A percentile compares a stretch with the other conserved stretches of the same genome.
phyloP scores from a whole-genome alignment of 306 rosid species.

The Hippophae gyantsensis region DNA sequence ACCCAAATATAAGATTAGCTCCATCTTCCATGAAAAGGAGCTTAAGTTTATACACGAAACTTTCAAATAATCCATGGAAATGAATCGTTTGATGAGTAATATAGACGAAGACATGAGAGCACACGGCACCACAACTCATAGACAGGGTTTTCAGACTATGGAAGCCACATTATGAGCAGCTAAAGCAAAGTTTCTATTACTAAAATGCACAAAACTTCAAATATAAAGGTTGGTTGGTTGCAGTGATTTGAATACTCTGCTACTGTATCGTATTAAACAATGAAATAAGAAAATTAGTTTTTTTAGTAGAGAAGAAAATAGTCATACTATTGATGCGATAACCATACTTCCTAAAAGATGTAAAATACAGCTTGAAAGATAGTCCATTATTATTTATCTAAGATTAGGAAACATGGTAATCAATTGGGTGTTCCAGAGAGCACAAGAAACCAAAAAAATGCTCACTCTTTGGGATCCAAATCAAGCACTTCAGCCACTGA shows the following conservation, averaged over 20 bases:
- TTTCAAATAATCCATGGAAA: constrained; percentile 3
- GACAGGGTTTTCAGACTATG: not conserved
- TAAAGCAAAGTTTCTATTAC: not conserved
- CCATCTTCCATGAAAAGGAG: not conserved
- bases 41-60: too few relatives aligned
- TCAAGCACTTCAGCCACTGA: constrained; percentile 67
- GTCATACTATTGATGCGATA: too few relatives aligned
- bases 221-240: too few relatives aligned
- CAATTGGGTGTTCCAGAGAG: constrained; percentile 1
- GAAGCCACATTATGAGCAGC: not conserved
- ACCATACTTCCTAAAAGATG: too few relatives aligned
- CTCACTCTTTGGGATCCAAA: constrained; percentile 77
- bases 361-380: too few relatives aligned
- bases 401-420: constrained; percentile 3
- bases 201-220: not conserved
- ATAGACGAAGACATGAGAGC: not conserved
- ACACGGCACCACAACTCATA: not conserved
- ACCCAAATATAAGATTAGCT: constrained; percentile 30
- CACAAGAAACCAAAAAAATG: not conserved
- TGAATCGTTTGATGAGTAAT: not conserved
- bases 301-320: too few relatives aligned
- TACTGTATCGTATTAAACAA: too few relatives aligned
- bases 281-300: too few relatives aligned
- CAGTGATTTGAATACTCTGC: too few relatives aligned
- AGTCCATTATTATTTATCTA: not conserved